Percentiles rank a stretch among this genome's conserved stretches.
Conservation (phyloP, 179 eudicot genomes). For the Camellia oleifera region DNA sequence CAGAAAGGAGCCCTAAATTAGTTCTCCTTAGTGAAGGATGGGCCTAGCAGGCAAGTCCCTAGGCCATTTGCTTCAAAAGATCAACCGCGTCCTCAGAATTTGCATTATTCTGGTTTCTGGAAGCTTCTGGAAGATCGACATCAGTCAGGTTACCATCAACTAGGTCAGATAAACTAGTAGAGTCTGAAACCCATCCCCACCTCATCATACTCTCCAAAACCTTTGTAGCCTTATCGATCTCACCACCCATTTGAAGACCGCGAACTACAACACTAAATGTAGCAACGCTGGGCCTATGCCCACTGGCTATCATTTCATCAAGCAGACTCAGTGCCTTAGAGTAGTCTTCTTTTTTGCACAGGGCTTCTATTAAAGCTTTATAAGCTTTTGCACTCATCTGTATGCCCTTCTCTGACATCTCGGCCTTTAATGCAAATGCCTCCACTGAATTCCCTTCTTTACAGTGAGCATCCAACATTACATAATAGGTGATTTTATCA, state of each 20-base stretch:
- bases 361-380: slow-evolving; percentile 4
- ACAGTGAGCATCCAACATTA: slow-evolving; percentile 9
- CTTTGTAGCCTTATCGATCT: slow-evolving; percentile 4
- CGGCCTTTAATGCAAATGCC: slow-evolving; percentile 9
- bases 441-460: slow-evolving; percentile 7
- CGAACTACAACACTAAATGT: not conserved
- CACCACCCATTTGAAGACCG: slow-evolving; percentile 5
- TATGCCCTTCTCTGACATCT: slow-evolving; percentile 11
- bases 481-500: slow-evolving; percentile 2
- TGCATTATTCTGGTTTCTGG: not conserved
- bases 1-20: not conserved
- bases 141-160: slow-evolving; percentile 4
- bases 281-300: not conserved
- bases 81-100: not conserved
- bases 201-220: slow-evolving; percentile 10
- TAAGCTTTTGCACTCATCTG: slow-evolving; percentile 2
- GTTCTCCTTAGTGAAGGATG: not conserved
- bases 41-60: not conserved
- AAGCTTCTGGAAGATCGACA: not conserved
- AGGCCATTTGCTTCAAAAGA: no score
- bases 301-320: not conserved
- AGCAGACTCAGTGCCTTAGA: not conserved
- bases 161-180: not conserved
- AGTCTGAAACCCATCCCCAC: slow-evolving; percentile 7
- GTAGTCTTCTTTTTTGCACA: slow-evolving; percentile 13